Evolutionary conservation across 768 basidiomycete genomes (phyloP), one percentile per base, ranked within the genome.

Genomic region (Pleurotus tuber-regium): DNA sequence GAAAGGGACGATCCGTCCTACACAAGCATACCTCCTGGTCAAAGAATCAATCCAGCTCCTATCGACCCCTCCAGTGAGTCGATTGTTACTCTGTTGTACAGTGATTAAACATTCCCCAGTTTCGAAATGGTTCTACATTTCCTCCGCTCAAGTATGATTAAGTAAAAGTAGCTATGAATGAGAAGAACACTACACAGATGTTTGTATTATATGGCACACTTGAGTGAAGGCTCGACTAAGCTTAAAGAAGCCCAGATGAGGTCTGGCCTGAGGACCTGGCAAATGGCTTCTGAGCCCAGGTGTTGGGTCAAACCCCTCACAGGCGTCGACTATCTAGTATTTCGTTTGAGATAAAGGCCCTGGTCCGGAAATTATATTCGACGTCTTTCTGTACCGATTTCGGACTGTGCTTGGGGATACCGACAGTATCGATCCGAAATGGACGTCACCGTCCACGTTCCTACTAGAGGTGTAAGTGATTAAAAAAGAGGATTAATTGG

Each of bases 91-190:
- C 54, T 64, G 4, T 6, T 19, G 43, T 10, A 61, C 30, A 35
- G 31, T 54, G 24, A 54, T 28, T 19, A 47, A 50, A n/a, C 18
- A 12, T 11, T 35, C 2, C 18, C 19, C 57, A 91, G 90, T 92
- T 60, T 90, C 84, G 57, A 92, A 92, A 66, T 92, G 90, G 91
- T 93, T 93, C 83, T 90, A 92, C 72, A 94, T 94, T 62, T 90
- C 92, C 18, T 92, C 91, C 28, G 89, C 89, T 26, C 86, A 87
- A 57, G 87, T 92, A 54, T 92, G 75, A 57, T 43, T 38, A 54
- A 49, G 44, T 43, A 50, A 16, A 29, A 39, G 36, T 12, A 16
- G 29, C 31, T 43, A 52, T 54, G 35, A 36, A 33, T 53, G 12
- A 24, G 42, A 53, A 25, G 41, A 31, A 29, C 26, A 11, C 43